phyloP scores from a whole-genome alignment of 140 eudicot species.

The Senecio squalidus region DNA sequence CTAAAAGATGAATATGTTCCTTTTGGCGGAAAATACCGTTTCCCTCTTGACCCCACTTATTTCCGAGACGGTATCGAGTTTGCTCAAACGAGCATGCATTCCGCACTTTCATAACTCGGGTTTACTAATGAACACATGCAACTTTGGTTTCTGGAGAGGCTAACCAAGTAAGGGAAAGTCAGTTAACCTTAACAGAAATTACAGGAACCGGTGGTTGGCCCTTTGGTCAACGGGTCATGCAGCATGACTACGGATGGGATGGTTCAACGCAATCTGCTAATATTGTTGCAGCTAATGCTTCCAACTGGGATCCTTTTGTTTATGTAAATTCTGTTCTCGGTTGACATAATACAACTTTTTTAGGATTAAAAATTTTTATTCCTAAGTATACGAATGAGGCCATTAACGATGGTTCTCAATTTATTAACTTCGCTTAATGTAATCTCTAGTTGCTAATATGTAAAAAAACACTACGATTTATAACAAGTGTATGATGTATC shows the following conservation, averaged over 20 bases:
- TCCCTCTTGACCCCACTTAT: no score
- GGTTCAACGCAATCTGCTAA: constrained; percentile 17
- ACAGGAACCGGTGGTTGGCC: constrained; percentile 31
- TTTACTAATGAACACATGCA: no score
- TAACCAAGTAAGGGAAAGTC: constrained; percentile 9
- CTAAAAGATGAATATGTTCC: no score
- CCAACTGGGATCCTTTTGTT: constrained; percentile 46
- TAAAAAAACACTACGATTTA: background rate
- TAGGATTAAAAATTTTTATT: constrained; percentile 25
- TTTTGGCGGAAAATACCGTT: no score
- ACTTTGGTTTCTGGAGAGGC: constrained; percentile 18
- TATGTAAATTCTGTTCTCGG: constrained; percentile 50
- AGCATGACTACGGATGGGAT: constrained; percentile 36
- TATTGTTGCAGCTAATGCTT: constrained; percentile 21
- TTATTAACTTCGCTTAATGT: constrained; percentile 4
- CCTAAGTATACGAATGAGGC: background rate
- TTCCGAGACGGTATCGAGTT: no score
- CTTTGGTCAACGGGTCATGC: constrained; percentile 35
- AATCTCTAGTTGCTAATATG: constrained; percentile 6
- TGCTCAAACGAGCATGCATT: no score
- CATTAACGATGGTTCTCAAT: background rate
- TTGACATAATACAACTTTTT: constrained; percentile 16
- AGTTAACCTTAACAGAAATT: constrained; percentile 8
- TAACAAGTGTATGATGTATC: background rate
- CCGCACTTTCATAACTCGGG: no score